These are phyloP conservation scores for Colletotrichum theobromicola DNA, from an alignment of 2,329 filamentous ascomycete species.

Conservation along the genomic window DNA sequence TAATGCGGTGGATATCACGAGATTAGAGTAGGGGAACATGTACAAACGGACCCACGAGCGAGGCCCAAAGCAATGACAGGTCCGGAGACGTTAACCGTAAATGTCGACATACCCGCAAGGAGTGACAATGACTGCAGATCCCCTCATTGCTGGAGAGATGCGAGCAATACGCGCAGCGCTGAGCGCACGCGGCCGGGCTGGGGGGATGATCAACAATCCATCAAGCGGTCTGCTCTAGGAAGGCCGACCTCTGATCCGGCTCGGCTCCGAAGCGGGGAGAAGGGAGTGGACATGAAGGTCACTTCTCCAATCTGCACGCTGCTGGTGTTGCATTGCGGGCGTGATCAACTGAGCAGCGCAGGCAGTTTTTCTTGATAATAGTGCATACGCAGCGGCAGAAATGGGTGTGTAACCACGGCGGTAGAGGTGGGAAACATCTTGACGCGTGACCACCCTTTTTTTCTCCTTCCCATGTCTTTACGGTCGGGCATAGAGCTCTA, in stretches of 20 bases:
- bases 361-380: neutral
- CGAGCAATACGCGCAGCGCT: neutral
- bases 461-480: neutral
- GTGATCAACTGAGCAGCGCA: neutral
- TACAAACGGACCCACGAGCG: neutral
- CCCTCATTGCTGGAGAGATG: neutral
- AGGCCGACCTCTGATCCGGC: neutral
- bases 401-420: neutral
- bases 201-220: neutral
- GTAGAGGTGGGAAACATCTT: neutral
- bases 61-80: neutral
- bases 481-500: neutral
- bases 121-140: neutral
- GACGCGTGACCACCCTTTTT: neutral
- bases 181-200: neutral
- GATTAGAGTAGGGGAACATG: neutral
- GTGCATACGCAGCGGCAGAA: neutral
- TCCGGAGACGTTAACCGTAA: constrained; percentile 3
- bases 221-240: neutral
- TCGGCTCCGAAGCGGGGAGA: constrained; percentile 4
- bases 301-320: neutral
- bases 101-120: neutral
- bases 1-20: constrained; percentile 1
- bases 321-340: neutral
- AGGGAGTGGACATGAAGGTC: neutral